Evolutionary conservation across 805 yeast species (phyloP).

Genomic region (Wickerhamiella spandovensis): DNA sequence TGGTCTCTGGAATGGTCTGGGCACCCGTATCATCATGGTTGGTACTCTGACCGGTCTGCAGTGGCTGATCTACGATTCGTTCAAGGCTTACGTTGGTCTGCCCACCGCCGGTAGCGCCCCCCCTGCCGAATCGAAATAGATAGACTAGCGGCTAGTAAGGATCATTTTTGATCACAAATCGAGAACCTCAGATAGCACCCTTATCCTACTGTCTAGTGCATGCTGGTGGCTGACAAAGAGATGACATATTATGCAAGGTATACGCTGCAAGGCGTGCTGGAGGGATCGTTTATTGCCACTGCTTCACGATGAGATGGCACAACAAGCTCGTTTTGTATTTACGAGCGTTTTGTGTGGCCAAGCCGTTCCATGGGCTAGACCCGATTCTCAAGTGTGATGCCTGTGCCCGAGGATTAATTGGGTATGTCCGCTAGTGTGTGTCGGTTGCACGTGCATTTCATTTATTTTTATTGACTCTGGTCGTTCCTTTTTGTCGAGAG

Average conservation of each 20-base stretch:
- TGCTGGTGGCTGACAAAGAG: too few species aligned
- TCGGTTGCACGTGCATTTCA: too few species aligned
- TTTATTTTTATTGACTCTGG: too few species aligned
- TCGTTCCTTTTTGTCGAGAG: too few species aligned
- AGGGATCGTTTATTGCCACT: neutral
- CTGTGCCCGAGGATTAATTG: neutral
- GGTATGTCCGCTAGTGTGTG: neutral
- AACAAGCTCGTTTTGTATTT: neutral
- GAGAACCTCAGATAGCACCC: too few species aligned
- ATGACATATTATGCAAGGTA: too few species aligned
- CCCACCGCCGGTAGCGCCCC: slow-evolving; percentile 72
- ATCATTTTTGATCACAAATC: neutral
- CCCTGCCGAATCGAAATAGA: neutral
- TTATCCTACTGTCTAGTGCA: too few species aligned
- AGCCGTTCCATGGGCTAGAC: neutral
- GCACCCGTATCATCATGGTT: slow-evolving; percentile 89
- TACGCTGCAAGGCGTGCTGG: too few species aligned
- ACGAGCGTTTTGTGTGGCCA: neutral
- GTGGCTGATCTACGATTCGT: slow-evolving; percentile 93
- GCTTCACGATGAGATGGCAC: neutral
- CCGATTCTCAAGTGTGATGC: neutral
- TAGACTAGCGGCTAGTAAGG: neutral
- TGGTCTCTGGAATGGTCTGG: slow-evolving; percentile 92
- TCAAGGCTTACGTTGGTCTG: slow-evolving; percentile 85
- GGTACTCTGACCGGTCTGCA: slow-evolving; percentile 96